Evolutionary conservation across 805 yeast species (phyloP).

Genomic region (Monosporozyma aquatica): DNA sequence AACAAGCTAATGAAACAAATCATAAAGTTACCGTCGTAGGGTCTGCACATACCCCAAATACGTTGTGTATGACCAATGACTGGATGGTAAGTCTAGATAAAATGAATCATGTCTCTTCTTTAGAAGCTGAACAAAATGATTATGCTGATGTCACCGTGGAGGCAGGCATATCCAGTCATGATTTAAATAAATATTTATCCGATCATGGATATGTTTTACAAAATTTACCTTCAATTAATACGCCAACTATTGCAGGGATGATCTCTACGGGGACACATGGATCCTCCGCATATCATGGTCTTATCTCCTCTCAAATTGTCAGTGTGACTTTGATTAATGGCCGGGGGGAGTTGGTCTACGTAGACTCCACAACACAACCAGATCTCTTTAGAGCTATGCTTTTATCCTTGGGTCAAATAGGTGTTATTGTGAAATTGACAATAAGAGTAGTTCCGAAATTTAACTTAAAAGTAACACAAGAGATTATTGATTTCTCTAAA

Average conservation of each 20-base stretch:
- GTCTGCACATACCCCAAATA: constrained; percentile 92
- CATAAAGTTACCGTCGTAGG: constrained; percentile 81
- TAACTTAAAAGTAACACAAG: constrained; percentile 71
- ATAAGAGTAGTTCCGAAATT: constrained; percentile 77
- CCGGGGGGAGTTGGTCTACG: constrained; percentile 53
- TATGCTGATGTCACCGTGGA: constrained; percentile 90
- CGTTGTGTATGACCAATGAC: constrained; percentile 74
- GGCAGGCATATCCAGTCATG: constrained; percentile 77
- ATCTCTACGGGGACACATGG: constrained; percentile 97
- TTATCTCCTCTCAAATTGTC: constrained; percentile 81
- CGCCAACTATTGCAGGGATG: constrained; percentile 91
- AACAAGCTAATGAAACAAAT: constrained; percentile 46
- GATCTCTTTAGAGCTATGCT: constrained; percentile 74
- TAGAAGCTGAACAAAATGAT: constrained; percentile 15
- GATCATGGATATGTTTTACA: constrained; percentile 68
- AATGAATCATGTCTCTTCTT: constrained; percentile 41
- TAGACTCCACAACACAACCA: constrained; percentile 44
- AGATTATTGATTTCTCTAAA: constrained; percentile 69
- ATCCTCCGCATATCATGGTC: constrained; percentile 84
- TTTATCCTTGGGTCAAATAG: constrained; percentile 83
- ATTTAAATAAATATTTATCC: constrained; percentile 60
- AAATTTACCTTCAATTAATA: constrained; percentile 87
- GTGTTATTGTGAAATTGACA: constrained; percentile 79
- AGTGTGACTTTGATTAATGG: constrained; percentile 67
- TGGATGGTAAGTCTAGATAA: constrained; percentile 86